Percentiles rank a stretch among this genome's conserved stretches.
Conservation (phyloP, 2,329 filamentous ascomycete species). For the Nannizziopsis barbatae region DNA sequence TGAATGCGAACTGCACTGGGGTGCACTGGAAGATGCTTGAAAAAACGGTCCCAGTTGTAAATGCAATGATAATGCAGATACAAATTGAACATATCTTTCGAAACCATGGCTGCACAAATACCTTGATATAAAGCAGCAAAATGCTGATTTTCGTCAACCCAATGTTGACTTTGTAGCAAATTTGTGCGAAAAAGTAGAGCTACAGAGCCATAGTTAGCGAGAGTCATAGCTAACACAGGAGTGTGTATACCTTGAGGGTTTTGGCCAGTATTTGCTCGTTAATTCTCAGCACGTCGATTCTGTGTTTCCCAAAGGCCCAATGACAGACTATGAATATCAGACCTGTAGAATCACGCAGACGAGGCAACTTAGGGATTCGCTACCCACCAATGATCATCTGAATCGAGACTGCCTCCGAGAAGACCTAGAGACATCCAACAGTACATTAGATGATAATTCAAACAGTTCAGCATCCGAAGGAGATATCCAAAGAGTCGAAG, state of each 20-base stretch:
- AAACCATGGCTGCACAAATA: constrained; percentile 33
- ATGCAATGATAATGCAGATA: constrained; percentile 38
- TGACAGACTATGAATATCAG: constrained; percentile 17
- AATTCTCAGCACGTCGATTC: constrained; percentile 12
- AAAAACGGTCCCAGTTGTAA: constrained; percentile 36
- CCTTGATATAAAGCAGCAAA: constrained; percentile 44
- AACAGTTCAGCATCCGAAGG: not conserved
- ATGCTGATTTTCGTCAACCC: constrained; percentile 46
- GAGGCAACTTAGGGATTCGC: not conserved
- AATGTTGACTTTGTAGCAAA: constrained; percentile 46
- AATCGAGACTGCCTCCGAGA: constrained; percentile 19
- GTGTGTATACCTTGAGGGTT: constrained; percentile 19
- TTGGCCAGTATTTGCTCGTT: constrained; percentile 17
- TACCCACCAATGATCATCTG: constrained; percentile 20
- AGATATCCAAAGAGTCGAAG: not conserved
- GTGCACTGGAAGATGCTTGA: constrained; percentile 43
- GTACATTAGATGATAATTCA: not conserved
- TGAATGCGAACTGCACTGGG: constrained; percentile 40
- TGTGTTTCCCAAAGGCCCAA: constrained; percentile 23
- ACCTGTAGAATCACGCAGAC: not conserved
- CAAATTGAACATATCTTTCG: constrained; percentile 37
- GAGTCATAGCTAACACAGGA: too few species aligned
- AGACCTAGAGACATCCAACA: constrained; percentile 21
- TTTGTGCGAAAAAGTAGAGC: constrained; percentile 41
- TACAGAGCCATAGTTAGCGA: not conserved